Conservation (phyloP, 306 rosid species). For the Astragalus glycyphyllos region DNA sequence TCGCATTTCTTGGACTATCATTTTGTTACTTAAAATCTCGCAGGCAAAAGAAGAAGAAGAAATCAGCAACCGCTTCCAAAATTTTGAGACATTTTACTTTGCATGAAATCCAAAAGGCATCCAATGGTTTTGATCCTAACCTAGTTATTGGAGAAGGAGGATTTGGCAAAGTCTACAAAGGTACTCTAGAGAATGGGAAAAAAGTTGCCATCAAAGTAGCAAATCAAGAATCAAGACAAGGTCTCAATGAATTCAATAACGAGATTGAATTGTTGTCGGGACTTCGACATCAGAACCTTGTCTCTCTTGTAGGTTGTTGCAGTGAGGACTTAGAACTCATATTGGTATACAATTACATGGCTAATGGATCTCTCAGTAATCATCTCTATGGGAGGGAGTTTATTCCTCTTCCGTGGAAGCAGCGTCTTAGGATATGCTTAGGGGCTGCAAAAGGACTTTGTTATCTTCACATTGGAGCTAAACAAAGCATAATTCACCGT, state of each 20-base stretch:
- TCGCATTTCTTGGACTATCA: background rate
- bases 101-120: slow-evolving; percentile 52
- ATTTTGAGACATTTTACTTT: slow-evolving; percentile 18
- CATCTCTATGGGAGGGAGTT: slow-evolving; percentile 6
- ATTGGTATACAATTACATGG: slow-evolving; percentile 36
- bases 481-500: slow-evolving; percentile 38
- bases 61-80: background rate
- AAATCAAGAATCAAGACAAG: slow-evolving; percentile 26
- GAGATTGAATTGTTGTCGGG: slow-evolving; percentile 33
- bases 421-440: slow-evolving; percentile 35
- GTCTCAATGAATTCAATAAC: slow-evolving; percentile 30
- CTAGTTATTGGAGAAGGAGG: slow-evolving; percentile 77
- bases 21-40: background rate
- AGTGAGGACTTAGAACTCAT: slow-evolving; percentile 17
- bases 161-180: slow-evolving; percentile 79
- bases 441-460: slow-evolving; percentile 30
- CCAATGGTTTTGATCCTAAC: slow-evolving; percentile 56
- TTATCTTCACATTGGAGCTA: slow-evolving; percentile 34
- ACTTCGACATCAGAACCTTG: slow-evolving; percentile 33
- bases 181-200: slow-evolving; percentile 75
- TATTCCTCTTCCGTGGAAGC: slow-evolving; percentile 35
- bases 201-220: slow-evolving; percentile 38
- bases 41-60: background rate
- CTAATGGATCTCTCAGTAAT: slow-evolving; percentile 8
- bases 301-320: slow-evolving; percentile 31